Conservation (phyloP, 2,329 filamentous ascomycete genomes). For the Westerdykella ornata region DNA sequence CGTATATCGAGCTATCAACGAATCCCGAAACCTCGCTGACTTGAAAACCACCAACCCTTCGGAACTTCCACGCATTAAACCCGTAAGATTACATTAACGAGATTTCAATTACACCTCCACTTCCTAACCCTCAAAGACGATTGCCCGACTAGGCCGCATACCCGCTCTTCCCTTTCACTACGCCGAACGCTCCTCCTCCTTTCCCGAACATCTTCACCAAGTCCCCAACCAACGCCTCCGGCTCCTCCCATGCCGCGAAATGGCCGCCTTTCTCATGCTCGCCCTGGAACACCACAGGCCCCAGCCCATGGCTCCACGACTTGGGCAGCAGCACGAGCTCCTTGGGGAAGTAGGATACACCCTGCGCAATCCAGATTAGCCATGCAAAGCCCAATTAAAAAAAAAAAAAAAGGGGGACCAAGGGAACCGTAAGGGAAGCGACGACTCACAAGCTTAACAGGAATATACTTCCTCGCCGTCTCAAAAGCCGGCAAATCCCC, state of each 20-base stretch:
- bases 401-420: too few species aligned
- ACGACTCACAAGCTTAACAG: not conserved
- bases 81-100: too few species aligned
- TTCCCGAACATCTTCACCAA: constrained; percentile 54
- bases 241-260: constrained; percentile 56
- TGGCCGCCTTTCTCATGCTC: constrained; percentile 51
- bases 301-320: constrained; percentile 45
- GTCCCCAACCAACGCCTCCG: constrained; percentile 49
- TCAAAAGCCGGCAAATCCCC: constrained; percentile 32
- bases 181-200: constrained; percentile 30
- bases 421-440: too few species aligned
- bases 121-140: too few species aligned
- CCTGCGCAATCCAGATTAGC: constrained; percentile 21
- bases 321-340: constrained; percentile 50
- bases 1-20: too few species aligned
- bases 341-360: constrained; percentile 49
- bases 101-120: too few species aligned
- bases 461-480: constrained; percentile 2
- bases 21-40: too few species aligned
- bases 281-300: constrained; percentile 51
- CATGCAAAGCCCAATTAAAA: not conserved
- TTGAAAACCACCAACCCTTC: too few species aligned
- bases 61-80: too few species aligned
- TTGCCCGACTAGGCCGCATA: constrained; percentile 4
- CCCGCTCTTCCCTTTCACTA: constrained; percentile 29